Base-by-base conservation (phyloP, 1,139 yeast species). In the Magnusiomyces magnusii region DNA sequence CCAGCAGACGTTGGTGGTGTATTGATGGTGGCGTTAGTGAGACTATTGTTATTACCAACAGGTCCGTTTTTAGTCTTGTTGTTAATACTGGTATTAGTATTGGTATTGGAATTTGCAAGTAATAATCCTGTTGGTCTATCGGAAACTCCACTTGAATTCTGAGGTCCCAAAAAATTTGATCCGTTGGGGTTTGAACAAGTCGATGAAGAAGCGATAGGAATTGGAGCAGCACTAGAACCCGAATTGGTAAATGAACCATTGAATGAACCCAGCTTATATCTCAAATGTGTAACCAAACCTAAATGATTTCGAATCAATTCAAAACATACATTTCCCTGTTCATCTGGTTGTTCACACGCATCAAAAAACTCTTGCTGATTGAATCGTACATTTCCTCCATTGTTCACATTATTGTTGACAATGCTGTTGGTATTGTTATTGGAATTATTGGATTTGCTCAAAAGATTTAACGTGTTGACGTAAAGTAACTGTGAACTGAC, bases 401-500 rank as follows among this genome's bases (percentile, higher is more conserved):
- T n/a, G n/a, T n/a, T n/a, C n/a, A n/a, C n/a, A 31, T 31, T 31
- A 31, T 13, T 31, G 36, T 7, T 31, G 13, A 7, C 13, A 31
- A 7, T 31, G 36, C 7, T 31, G 13, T 13, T 13, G 13, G 13
- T 7, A 31, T 13, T 13, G 36, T 7, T 31, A 7, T 19, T 17
- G 44, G 5, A 2, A 58, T 50, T 3, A 73, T 65, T 2, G 70
- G 62, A 36, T 70, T 39, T 10, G 71, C 19, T 39, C 19, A 39
- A 39, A 39, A 39, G 5, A n/a, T 39, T 39, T n/a, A 39, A 17
- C 5, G 44, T 39, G 17, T 39, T 39, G 44, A 39, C 44, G 61
- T 65, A 71, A 25, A 72, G 64, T n/a, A 68, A 67, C 54, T 72
- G 75, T 2, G 70, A 67, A 1, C 74, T 73, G 17, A 72, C 69